Percentiles rank a stretch among this genome's conserved stretches.
phyloP scores from a whole-genome alignment of 177 flowering plant species.

The Vitis hybrid region DNA sequence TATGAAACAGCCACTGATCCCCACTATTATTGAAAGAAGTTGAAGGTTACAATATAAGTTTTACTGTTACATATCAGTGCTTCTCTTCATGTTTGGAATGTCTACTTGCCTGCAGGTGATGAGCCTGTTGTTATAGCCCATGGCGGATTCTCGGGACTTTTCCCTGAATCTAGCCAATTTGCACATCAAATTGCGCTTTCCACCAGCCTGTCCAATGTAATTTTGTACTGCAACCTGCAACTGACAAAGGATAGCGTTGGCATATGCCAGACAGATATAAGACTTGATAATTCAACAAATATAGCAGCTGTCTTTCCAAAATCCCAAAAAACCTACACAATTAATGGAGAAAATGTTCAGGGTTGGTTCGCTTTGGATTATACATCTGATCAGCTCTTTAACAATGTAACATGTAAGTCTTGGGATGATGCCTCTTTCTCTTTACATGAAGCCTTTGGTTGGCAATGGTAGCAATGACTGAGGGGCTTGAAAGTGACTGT shows the following conservation, averaged over 20 bases:
- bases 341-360: conserved; percentile 49
- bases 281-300: conserved; percentile 66
- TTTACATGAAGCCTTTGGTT: not conserved
- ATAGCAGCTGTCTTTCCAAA: conserved; percentile 42
- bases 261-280: conserved; percentile 55
- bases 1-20: too few species aligned
- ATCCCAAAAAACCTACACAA: conserved; percentile 47
- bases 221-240: conserved; percentile 71
- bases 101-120: conserved; percentile 44
- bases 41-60: too few species aligned
- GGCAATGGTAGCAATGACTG: not conserved
- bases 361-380: conserved; percentile 85
- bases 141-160: conserved; percentile 86
- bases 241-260: conserved; percentile 68
- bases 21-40: too few species aligned
- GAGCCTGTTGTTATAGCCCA: conserved; percentile 67
- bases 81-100: not conserved
- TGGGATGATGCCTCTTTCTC: not conserved
- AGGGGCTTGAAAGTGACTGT: not conserved
- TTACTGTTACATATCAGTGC: too few species aligned
- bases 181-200: conserved; percentile 44
- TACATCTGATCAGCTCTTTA: conserved; percentile 31
- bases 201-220: conserved; percentile 27
- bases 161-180: conserved; percentile 61
- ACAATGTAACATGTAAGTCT: conserved; percentile 55